A percentile compares a stretch with the other conserved stretches of the same genome.
Conservation (phyloP, 148 eudicot species). For the Cornus florida region DNA sequence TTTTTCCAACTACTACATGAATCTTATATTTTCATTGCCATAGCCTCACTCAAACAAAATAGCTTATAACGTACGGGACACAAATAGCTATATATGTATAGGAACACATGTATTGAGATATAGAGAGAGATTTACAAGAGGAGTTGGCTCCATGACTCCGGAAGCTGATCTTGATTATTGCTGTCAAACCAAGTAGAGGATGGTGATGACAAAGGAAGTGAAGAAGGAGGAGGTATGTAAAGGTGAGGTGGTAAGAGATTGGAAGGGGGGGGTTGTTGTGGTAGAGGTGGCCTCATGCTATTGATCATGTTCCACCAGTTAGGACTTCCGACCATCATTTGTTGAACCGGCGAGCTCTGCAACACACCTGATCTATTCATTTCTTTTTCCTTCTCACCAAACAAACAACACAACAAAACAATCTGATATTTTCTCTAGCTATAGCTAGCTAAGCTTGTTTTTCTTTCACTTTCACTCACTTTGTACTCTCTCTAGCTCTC, state of each 20-base stretch:
- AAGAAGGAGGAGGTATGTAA: conserved; percentile 14
- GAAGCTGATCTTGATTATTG: conserved; percentile 40
- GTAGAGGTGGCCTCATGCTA: conserved; percentile 41
- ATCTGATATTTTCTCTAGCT: neutral
- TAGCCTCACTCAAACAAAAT: no score
- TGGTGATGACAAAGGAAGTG: conserved; percentile 26
- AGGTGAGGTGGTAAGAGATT: conserved; percentile 14
- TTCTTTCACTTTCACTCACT: neutral
- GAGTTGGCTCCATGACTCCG: conserved; percentile 74
- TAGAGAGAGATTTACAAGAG: conserved; percentile 53
- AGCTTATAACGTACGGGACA: no score
- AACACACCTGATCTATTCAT: conserved; percentile 65
- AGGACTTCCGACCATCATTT: conserved; percentile 69
- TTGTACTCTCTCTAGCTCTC: conserved; percentile 9
- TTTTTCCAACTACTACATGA: no score
- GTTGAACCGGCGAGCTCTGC: conserved; percentile 78
- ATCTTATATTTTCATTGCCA: no score
- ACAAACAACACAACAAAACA: neutral
- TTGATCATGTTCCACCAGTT: conserved; percentile 48
- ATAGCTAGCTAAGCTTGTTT: neutral
- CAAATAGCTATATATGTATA: no score
- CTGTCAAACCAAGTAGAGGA: conserved; percentile 39
- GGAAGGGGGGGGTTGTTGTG: conserved; percentile 20
- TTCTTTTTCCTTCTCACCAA: neutral
- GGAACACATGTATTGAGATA: neutral